Base-by-base conservation (phyloP, 768 basidiomycete genomes). In the Leccinum truebloodii region DNA sequence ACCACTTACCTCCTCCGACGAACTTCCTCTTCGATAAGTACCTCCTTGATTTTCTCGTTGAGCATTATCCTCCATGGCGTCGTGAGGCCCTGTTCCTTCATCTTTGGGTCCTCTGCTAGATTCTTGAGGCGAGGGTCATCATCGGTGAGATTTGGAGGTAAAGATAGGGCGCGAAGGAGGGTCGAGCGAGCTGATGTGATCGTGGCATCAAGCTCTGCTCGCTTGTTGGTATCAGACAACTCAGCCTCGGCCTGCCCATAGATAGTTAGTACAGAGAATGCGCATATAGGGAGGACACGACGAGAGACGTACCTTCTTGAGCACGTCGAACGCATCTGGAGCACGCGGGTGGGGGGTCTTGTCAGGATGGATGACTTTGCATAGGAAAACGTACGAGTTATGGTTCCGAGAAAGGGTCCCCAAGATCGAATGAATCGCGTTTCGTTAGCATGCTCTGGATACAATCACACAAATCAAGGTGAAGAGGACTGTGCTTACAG, bases 361-460 rank as follows among this genome's bases (percentile, higher is more conserved):
- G 81, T 99, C 97, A 63, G 97, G 97, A 81, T 99, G 97, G 70
- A 99, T 98, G 76, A 97, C 92, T 94, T 72, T 63, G 63, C 67
- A 66, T 74, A 62, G 71, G 58, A 74, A 63, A 78, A 82, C 79
- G 80, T 81, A 81, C 80, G 57, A 44, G 41, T 49, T 4, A 58
- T 28, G 54, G 59, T 51, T 20, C 14, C 13, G 39, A 12, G 1
- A n/a, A n/a, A 20, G 32, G 32, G 59, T 60, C 41, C 22, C 49
- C 8, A 46, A 14, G 51, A 59, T 55, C 39, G 46, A 58, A 55
- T 32, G 22, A 37, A 55, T 58, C 3, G 41, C 35, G 66, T 63
- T 63, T 55, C 34, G 64, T 73, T 61, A 73, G 72, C 63, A 59
- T 60, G 64, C 55, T 68, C 62, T 58, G 28, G 56, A 59, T 46